These are phyloP conservation scores for Coemansia sp. DNA, from an alignment of 192 early-diverging fungal genomes.

Conservation along the genomic window DNA sequence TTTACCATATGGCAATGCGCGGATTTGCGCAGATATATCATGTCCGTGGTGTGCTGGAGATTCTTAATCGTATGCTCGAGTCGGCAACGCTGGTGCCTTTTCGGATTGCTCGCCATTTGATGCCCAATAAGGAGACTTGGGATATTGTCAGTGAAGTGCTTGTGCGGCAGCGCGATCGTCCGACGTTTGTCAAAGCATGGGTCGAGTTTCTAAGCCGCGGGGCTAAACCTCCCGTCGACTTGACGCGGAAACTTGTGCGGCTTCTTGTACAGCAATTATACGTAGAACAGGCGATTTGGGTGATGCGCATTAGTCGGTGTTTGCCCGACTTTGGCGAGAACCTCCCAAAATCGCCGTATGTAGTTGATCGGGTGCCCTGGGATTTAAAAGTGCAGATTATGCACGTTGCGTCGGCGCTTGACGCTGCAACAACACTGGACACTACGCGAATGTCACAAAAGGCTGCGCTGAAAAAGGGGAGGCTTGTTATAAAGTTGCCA, in stretches of 20 bases:
- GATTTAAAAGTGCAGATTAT: slow-evolving; percentile 46
- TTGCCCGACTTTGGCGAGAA: slow-evolving; percentile 39
- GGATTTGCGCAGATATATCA: slow-evolving; percentile 51
- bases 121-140: slow-evolving; percentile 50
- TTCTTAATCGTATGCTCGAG: slow-evolving; percentile 48
- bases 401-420: slow-evolving; percentile 46
- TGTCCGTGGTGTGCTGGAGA: slow-evolving; percentile 45
- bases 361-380: slow-evolving; percentile 40
- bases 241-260: slow-evolving; percentile 39
- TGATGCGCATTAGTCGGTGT: slow-evolving; percentile 52
- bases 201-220: slow-evolving; percentile 50
- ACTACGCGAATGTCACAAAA: slow-evolving; percentile 18
- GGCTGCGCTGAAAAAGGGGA: slow-evolving; percentile 36
- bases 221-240: slow-evolving; percentile 31
- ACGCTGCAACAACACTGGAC: slow-evolving; percentile 35
- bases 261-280: slow-evolving; percentile 42
- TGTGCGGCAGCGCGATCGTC: slow-evolving; percentile 41
- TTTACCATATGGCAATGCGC: slow-evolving; percentile 52
- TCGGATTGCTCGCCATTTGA: slow-evolving; percentile 34
- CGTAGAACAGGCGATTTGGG: slow-evolving; percentile 52
- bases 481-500: slow-evolving; percentile 35
- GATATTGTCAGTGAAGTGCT: slow-evolving; percentile 43
- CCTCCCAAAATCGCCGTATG: slow-evolving; percentile 21
- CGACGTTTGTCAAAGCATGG: slow-evolving; percentile 47
- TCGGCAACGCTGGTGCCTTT: slow-evolving; percentile 39